Evolutionary conservation across 805 yeast species (phyloP).

Genomic region (Vanderwaltozyma yarrowii): DNA sequence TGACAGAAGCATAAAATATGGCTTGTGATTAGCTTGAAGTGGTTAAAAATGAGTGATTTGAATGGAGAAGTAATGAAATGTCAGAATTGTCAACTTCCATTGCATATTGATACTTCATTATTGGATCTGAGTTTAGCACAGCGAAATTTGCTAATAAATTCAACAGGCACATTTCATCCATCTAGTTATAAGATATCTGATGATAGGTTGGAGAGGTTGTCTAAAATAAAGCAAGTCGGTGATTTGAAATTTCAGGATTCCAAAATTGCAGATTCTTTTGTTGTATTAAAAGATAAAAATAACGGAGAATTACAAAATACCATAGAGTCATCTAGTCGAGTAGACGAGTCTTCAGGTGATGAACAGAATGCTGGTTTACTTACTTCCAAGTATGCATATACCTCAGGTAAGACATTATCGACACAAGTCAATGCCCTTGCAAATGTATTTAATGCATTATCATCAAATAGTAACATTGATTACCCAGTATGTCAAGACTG

Average conservation of each 20-base stretch:
- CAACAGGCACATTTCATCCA: neutral
- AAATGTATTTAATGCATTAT: slow-evolving; percentile 60
- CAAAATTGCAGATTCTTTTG: slow-evolving; percentile 20
- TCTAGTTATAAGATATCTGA: slow-evolving; percentile 12
- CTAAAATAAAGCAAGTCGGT: slow-evolving; percentile 11
- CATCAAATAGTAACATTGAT: slow-evolving; percentile 65
- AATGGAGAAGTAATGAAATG: slow-evolving; percentile 21
- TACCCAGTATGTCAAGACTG: slow-evolving; percentile 88
- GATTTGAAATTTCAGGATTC: slow-evolving; percentile 22
- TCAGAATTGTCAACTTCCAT: slow-evolving; percentile 37
- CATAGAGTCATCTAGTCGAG: slow-evolving; percentile 16
- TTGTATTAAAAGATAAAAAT: slow-evolving; percentile 13
- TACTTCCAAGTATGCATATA: slow-evolving; percentile 9
- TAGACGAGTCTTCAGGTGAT: slow-evolving; percentile 16
- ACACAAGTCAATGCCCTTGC: slow-evolving; percentile 44
- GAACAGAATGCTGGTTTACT: slow-evolving; percentile 5
- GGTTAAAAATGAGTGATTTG: neutral
- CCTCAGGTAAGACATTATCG: slow-evolving; percentile 30
- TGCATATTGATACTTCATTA: slow-evolving; percentile 36
- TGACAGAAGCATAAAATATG: neutral
- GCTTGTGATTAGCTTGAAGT: neutral
- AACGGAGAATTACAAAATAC: slow-evolving; percentile 3
- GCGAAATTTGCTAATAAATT: slow-evolving; percentile 31
- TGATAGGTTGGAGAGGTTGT: slow-evolving; percentile 15
- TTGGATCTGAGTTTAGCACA: slow-evolving; percentile 36